Evolutionary conservation across 2,329 filamentous ascomycete species (phyloP), one percentile per base, ranked within the genome.

Genomic region (Epichloe amarillans): DNA sequence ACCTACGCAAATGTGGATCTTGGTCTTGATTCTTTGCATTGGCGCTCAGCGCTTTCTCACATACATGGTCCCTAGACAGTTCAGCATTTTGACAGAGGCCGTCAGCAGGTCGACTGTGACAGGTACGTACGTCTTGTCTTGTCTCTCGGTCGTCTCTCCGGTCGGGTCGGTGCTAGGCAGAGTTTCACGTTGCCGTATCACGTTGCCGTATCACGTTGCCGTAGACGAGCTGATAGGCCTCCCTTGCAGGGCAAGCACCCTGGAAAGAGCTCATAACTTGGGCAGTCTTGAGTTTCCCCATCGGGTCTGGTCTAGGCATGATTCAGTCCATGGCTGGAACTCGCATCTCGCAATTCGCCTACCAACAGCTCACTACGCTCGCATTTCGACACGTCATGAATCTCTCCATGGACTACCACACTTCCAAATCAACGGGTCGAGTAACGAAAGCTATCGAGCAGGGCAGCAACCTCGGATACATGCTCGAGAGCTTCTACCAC

Each of bases 371-470:
- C 46, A 77, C 49, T 3, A 46, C 72, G 2, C 70, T 77, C 3
- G 75, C 80, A 0, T 86, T 84, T 62, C 71, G 75, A 49, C 81
- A 86, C 55, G 72, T 86, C 46, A 81, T 86, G 75, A 71, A 68
- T 37, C 70, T 86, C 4, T 83, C 80, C 0, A 82, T 82, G 66
- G 80, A 85, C 56, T 86, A 84, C 52, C 82, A 86, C 61, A 77
- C 77, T 42, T 72, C 73, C 48, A 83, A 82, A 59, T 73, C 75
- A 49, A 80, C 78, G 2, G 80, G 77, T 3, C 76, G 82, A 52
- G 68, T 85, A 1, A 75, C 78, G 57, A 75, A 77, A 53, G 75
- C 79, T 11, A 74, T 85, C n/a, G 70, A 74, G 51, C 79, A 82
- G 57, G 82, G 79, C 2, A 69, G 73, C 26, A 73, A 78, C 14